phyloP scores from a whole-genome alignment of 73 alveolate genomes.

The Blepharisma japonicum region DNA sequence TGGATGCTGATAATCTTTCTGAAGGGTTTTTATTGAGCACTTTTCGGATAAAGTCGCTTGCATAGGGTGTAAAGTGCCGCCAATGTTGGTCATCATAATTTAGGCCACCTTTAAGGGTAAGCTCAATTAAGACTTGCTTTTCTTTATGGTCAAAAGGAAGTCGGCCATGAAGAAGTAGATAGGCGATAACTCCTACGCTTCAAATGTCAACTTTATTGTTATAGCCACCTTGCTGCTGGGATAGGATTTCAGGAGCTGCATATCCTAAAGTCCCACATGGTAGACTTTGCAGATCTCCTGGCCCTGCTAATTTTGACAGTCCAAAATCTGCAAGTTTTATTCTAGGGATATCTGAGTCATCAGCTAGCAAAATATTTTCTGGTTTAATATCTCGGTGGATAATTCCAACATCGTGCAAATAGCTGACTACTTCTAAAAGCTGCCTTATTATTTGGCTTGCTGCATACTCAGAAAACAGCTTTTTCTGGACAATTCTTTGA shows the following conservation, averaged over 20 bases:
- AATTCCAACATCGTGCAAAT: conserved; percentile 62
- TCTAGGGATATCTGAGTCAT: conserved; percentile 46
- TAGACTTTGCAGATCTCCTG: not conserved
- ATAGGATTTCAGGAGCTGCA: not conserved
- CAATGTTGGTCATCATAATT: conserved; percentile 1
- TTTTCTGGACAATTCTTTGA: conserved; percentile 41
- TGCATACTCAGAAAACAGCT: conserved; percentile 54
- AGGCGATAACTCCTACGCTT: conserved; percentile 1
- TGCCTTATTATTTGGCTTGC: conserved; percentile 49
- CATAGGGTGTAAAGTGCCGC: not conserved
- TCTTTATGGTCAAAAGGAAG: conserved; percentile 14
- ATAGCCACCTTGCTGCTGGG: not conserved
- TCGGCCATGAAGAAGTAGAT: not conserved
- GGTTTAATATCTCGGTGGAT: conserved; percentile 76
- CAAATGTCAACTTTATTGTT: not conserved
- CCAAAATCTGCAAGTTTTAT: conserved; percentile 78
- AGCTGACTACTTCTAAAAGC: conserved; percentile 48
- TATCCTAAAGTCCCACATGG: conserved; percentile 12
- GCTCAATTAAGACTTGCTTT: not conserved
- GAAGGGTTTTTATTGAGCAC: not conserved
- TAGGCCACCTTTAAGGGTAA: not conserved
- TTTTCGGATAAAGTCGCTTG: not conserved
- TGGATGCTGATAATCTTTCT: not conserved
- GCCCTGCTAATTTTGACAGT: conserved; percentile 28
- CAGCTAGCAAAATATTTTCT: conserved; percentile 72